phyloP scores from a whole-genome alignment of 2,329 filamentous ascomycete species.

The Knufia fluminis region DNA sequence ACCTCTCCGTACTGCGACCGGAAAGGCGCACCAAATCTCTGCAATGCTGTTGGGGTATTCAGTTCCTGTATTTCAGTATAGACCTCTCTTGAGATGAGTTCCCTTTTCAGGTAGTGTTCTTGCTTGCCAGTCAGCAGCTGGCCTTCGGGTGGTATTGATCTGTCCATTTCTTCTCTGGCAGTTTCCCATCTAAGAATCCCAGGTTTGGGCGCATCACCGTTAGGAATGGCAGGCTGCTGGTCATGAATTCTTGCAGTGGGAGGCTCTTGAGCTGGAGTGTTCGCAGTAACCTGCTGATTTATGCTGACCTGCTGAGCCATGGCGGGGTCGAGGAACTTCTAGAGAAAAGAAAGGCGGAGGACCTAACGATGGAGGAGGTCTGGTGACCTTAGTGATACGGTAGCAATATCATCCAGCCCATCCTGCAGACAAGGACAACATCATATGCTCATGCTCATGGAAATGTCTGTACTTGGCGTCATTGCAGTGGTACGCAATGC shows the following conservation, averaged over 20 bases:
- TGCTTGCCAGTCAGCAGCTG: conserved; percentile 82
- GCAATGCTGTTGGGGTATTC: conserved; percentile 86
- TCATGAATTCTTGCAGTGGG: not conserved
- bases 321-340: not conserved
- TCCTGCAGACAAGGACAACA: not conserved
- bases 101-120: conserved; percentile 96
- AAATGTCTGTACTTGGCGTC: not conserved
- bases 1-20: conserved; percentile 87
- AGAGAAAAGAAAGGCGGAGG: not conserved
- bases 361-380: not conserved
- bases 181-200: not conserved
- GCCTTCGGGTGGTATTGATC: conserved; percentile 39
- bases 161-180: not conserved
- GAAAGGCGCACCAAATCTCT: conserved; percentile 92
- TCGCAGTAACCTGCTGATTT: not conserved
- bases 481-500: not conserved
- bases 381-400: not conserved
- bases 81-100: conserved; percentile 84
- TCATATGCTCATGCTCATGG: not conserved
- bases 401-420: not conserved
- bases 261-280: not conserved
- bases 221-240: not conserved
- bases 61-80: conserved; percentile 84
- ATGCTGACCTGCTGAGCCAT: not conserved
- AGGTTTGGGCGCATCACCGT: conserved; percentile 3